Conservation (phyloP, 2,329 filamentous ascomycete species). For the Penicillium polonicum region DNA sequence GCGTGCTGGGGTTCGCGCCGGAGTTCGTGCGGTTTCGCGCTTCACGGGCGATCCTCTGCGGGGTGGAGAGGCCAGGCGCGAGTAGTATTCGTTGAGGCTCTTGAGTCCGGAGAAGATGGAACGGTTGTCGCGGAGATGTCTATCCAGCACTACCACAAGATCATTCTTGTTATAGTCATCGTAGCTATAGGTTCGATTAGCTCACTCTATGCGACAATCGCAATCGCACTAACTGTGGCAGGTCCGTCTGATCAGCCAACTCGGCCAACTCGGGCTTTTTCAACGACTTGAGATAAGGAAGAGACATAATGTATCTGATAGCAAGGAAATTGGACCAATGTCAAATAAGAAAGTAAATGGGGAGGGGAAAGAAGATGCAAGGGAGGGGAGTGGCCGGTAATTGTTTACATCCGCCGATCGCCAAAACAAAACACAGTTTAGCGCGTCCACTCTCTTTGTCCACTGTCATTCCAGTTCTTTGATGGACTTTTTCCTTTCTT, state of each 20-base stretch:
- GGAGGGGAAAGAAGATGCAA: conserved; percentile 18
- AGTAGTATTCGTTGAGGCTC: conserved; percentile 73
- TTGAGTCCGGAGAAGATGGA: conserved; percentile 63
- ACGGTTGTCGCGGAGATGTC: conserved; percentile 68
- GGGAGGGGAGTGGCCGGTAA: conserved; percentile 18
- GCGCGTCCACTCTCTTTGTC: conserved; percentile 20
- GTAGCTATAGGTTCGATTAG: conserved; percentile 51
- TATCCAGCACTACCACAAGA: conserved; percentile 71
- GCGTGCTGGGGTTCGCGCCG: conserved; percentile 32
- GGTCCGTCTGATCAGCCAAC: conserved; percentile 67
- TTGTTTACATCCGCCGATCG: conserved; percentile 37
- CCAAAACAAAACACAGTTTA: conserved; percentile 31
- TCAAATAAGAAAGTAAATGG: conserved; percentile 16
- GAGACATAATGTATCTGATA: conserved; percentile 55
- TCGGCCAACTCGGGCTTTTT: conserved; percentile 77
- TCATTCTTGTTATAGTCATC: conserved; percentile 74
- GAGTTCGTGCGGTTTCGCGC: conserved; percentile 43
- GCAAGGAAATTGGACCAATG: conserved; percentile 10
- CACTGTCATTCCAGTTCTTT: background rate
- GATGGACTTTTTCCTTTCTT: background rate
- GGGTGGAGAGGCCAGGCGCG: conserved; percentile 44
- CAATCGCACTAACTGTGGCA: conserved; percentile 64
- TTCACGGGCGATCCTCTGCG: conserved; percentile 50
- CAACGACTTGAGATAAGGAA: conserved; percentile 75
- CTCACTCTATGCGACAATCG: conserved; percentile 7